A percentile compares a stretch with the other conserved stretches of the same genome.
Evolutionary conservation across 1,284 basidiomycete genomes (phyloP).

Genomic region (Cutaneotrichosporon mucoides): DNA sequence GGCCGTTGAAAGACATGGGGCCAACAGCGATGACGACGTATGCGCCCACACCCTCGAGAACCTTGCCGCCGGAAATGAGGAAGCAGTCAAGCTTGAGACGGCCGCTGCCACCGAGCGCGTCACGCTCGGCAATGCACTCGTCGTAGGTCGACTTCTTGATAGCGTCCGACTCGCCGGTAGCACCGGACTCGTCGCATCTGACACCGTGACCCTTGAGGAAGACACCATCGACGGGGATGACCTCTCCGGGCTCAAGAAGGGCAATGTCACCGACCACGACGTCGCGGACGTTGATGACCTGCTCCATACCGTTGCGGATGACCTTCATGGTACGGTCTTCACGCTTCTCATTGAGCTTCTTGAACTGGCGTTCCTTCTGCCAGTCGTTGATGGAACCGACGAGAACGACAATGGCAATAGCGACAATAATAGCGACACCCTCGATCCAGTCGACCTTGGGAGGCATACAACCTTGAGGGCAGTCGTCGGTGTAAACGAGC

Average conservation of each 20-base stretch:
- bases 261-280: slow-evolving; percentile 92
- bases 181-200: slow-evolving; percentile 92
- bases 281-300: slow-evolving; percentile 76
- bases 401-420: slow-evolving; percentile 66
- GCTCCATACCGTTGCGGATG: slow-evolving; percentile 76
- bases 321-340: slow-evolving; percentile 92
- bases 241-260: slow-evolving; percentile 88
- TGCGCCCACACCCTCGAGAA: slow-evolving; percentile 88
- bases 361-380: slow-evolving; percentile 97
- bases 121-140: slow-evolving; percentile 60
- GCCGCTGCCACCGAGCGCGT: slow-evolving; percentile 37
- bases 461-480: slow-evolving; percentile 54
- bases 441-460: slow-evolving; percentile 84
- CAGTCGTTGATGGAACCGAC: slow-evolving; percentile 57
- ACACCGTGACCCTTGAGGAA: slow-evolving; percentile 90
- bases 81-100: slow-evolving; percentile 80
- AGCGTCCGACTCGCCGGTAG: slow-evolving; percentile 93
- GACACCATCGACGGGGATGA: slow-evolving; percentile 91
- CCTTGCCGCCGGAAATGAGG: slow-evolving; percentile 87
- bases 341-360: slow-evolving; percentile 86
- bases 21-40: slow-evolving; percentile 93
- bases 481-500: slow-evolving; percentile 48
- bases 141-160: slow-evolving; percentile 82
- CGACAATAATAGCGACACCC: slow-evolving; percentile 93
- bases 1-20: slow-evolving; percentile 86